phyloP scores from a whole-genome alignment of 805 yeast genomes.

The Aciculoconidium aculeatum region DNA sequence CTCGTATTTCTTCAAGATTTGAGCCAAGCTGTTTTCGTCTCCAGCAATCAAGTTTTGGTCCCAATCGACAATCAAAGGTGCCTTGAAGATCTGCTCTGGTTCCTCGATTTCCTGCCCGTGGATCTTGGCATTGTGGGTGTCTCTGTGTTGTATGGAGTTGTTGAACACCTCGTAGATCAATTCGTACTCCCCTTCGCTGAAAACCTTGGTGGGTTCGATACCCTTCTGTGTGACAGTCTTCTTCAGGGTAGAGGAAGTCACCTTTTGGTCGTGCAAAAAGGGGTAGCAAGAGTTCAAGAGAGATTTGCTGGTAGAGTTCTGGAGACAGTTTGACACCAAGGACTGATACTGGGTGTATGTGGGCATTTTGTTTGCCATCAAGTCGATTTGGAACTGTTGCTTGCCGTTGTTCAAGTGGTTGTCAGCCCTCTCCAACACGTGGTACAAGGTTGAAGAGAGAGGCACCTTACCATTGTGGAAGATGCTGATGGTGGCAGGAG shows the following conservation, averaged over 20 bases:
- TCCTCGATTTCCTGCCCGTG: constrained; percentile 20
- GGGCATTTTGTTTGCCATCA: constrained; percentile 35
- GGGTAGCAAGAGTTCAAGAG: constrained; percentile 31
- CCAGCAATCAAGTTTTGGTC: constrained; percentile 37
- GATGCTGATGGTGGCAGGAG: constrained; percentile 37
- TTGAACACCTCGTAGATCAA: constrained; percentile 33
- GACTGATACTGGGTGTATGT: constrained; percentile 35
- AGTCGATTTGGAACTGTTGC: constrained; percentile 28
- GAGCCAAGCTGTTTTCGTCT: constrained; percentile 26
- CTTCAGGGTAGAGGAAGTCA: constrained; percentile 10
- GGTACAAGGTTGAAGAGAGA: constrained; percentile 24
- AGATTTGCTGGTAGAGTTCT: constrained; percentile 17
- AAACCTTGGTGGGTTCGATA: constrained; percentile 20
- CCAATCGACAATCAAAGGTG: constrained; percentile 43
- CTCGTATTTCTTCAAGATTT: constrained; percentile 29
- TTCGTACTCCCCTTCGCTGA: constrained; percentile 33
- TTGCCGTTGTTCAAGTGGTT: constrained; percentile 23
- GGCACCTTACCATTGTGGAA: constrained; percentile 36
- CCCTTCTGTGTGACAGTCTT: constrained; percentile 18
- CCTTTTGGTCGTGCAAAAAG: constrained; percentile 25
- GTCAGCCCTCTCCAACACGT: constrained; percentile 26
- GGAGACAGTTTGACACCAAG: constrained; percentile 22
- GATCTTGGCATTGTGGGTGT: constrained; percentile 12
- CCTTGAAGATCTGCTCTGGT: constrained; percentile 30
- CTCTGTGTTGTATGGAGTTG: constrained; percentile 12